Evolutionary conservation across 768 basidiomycete species (phyloP).

Genomic region (Mycena capillaripes): DNA sequence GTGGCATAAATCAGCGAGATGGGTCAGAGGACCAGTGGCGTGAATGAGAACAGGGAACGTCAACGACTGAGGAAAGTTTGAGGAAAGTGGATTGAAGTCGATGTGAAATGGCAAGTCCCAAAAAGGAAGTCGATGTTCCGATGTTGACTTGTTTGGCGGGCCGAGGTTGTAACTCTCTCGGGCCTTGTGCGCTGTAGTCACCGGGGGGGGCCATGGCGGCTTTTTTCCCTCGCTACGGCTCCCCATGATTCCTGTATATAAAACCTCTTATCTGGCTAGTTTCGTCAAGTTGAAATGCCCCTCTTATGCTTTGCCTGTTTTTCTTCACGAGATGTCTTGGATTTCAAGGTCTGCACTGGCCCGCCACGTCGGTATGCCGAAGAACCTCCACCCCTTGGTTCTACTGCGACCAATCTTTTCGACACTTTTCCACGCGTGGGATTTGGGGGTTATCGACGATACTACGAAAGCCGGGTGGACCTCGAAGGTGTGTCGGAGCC

Average conservation of each 20-base stretch:
- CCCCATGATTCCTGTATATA: constrained; percentile 13
- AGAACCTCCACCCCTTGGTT: constrained; percentile 22
- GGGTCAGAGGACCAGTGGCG: too few relatives aligned
- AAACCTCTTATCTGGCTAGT: constrained; percentile 16
- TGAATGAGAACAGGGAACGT: too few relatives aligned
- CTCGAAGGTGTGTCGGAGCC: neutral
- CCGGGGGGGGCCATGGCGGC: too few relatives aligned
- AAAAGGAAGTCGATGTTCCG: too few relatives aligned
- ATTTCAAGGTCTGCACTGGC: neutral
- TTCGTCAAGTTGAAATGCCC: constrained; percentile 13
- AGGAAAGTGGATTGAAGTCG: too few relatives aligned
- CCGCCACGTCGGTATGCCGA: constrained; percentile 12
- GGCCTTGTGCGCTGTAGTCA: too few relatives aligned
- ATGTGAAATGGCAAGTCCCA: too few relatives aligned
- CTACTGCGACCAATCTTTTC: constrained; percentile 29
- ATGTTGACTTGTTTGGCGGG: too few relatives aligned
- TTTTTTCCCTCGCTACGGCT: too few relatives aligned
- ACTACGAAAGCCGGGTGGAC: constrained; percentile 21
- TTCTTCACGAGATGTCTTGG: constrained; percentile 2
- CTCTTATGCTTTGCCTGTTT: constrained; percentile 14
- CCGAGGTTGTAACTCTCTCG: too few relatives aligned
- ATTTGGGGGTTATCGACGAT: constrained; percentile 32
- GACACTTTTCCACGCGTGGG: constrained; percentile 35
- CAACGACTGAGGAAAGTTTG: too few relatives aligned
- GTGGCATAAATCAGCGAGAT: too few relatives aligned